Evolutionary conservation across 2,329 filamentous ascomycete species (phyloP).

Genomic region (Colletotrichum abscissum): DNA sequence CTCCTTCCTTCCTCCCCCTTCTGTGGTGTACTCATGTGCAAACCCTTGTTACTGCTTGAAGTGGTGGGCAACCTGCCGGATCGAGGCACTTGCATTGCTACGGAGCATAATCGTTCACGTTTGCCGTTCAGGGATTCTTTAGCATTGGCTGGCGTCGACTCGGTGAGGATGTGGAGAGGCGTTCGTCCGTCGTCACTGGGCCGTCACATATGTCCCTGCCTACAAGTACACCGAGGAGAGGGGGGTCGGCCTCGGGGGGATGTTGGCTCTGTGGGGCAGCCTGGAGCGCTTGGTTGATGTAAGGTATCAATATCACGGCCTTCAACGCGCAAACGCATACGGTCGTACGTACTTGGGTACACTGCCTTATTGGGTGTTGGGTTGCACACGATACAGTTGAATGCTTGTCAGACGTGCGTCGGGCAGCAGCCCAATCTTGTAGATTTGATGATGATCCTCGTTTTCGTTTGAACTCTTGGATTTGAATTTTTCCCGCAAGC

Average conservation of each 20-base stretch:
- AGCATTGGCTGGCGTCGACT: conserved; percentile 26
- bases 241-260: background rate
- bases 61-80: background rate
- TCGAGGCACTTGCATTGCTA: conserved; percentile 1
- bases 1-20: background rate
- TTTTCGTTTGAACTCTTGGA: background rate
- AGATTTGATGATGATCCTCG: conserved; percentile 15
- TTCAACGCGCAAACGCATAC: background rate
- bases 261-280: background rate
- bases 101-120: background rate
- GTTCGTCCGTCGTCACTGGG: conserved; percentile 12
- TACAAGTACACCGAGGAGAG: conserved; percentile 14
- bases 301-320: background rate
- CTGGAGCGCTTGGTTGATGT: background rate
- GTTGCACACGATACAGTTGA: background rate
- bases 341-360: background rate
- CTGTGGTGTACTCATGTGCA: background rate
- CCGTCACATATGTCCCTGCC: conserved; percentile 17
- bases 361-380: background rate
- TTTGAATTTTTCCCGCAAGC: background rate
- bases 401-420: conserved; percentile 27
- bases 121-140: background rate
- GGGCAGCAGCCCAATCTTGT: conserved; percentile 24
- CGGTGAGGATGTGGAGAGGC: conserved; percentile 34
- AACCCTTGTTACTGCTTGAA: background rate